These are phyloP conservation scores for Iris macrosiphon DNA, from an alignment of 106 monocot species.

Conservation along the genomic window DNA sequence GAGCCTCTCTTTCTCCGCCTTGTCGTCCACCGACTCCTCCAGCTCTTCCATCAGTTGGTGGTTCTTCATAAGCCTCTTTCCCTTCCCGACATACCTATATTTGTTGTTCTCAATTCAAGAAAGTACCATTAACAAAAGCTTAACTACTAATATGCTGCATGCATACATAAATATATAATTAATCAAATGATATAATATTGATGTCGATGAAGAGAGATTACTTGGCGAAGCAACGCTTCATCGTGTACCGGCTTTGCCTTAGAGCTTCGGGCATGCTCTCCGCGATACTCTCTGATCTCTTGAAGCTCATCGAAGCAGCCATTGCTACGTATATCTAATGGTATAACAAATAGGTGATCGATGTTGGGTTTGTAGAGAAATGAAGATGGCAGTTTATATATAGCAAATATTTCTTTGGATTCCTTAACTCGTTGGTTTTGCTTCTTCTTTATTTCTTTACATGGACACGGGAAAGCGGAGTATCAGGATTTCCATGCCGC, in stretches of 20 bases:
- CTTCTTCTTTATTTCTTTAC: not conserved
- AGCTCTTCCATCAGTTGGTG: constrained; percentile 68
- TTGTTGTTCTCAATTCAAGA: too few species aligned
- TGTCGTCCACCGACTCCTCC: constrained; percentile 82
- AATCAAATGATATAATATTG: too few species aligned
- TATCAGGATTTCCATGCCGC: too few species aligned
- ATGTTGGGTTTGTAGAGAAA: not conserved
- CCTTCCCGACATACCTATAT: constrained; percentile 46
- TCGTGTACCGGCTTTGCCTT: constrained; percentile 82
- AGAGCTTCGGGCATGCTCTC: constrained; percentile 90
- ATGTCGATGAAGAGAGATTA: too few species aligned
- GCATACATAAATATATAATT: too few species aligned
- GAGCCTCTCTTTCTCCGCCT: constrained; percentile 63
- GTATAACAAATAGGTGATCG: not conserved
- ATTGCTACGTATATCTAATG: not conserved
- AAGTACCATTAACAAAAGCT: too few species aligned
- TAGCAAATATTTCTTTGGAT: too few species aligned
- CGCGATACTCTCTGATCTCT: constrained; percentile 78
- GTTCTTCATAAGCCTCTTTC: constrained; percentile 83
- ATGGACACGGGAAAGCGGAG: constrained; percentile 9
- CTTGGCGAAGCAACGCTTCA: constrained; percentile 86
- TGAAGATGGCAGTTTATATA: too few species aligned
- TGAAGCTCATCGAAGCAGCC: constrained; percentile 44
- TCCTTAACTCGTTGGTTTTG: too few species aligned
- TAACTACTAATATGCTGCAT: too few species aligned